Conservation (phyloP, 768 basidiomycete species). For the Lactarius tabidus region DNA sequence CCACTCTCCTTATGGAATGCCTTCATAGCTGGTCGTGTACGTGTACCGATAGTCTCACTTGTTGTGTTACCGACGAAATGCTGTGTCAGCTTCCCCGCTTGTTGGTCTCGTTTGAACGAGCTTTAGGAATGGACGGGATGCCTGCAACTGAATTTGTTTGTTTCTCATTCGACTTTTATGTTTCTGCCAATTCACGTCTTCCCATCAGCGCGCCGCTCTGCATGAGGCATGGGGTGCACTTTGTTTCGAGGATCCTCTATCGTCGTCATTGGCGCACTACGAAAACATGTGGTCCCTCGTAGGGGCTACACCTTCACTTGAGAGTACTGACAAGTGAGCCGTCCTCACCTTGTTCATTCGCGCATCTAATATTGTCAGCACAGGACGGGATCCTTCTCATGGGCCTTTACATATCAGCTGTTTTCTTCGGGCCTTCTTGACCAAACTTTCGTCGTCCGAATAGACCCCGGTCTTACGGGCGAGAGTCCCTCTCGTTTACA, state of each 20-base stretch:
- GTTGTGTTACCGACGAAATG: constrained; percentile 9
- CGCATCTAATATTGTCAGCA: not conserved
- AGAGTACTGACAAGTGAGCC: constrained; percentile 19
- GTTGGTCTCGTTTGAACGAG: constrained; percentile 51
- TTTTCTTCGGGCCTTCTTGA: constrained; percentile 53
- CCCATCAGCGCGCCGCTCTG: constrained; percentile 18
- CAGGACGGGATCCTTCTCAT: constrained; percentile 28
- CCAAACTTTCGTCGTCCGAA: constrained; percentile 43
- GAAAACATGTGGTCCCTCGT: constrained; percentile 23
- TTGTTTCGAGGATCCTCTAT: constrained; percentile 15
- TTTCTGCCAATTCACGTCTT: constrained; percentile 1
- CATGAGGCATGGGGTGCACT: constrained; percentile 23
- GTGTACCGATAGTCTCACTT: constrained; percentile 27
- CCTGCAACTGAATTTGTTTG: constrained; percentile 58
- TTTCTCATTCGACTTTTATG: not conserved
- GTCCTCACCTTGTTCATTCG: not conserved
- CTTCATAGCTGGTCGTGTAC: constrained; percentile 68
- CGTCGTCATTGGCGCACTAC: constrained; percentile 17
- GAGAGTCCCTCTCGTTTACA: constrained; percentile 47
- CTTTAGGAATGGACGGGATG: constrained; percentile 48
- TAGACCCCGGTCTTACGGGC: constrained; percentile 49
- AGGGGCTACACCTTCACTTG: constrained; percentile 4
- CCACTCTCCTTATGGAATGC: constrained; percentile 56
- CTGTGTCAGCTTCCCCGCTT: constrained; percentile 54
- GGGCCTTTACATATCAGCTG: constrained; percentile 55